phyloP scores from a whole-genome alignment of 148 eudicot species.

The Amaranthus cruentus region DNA sequence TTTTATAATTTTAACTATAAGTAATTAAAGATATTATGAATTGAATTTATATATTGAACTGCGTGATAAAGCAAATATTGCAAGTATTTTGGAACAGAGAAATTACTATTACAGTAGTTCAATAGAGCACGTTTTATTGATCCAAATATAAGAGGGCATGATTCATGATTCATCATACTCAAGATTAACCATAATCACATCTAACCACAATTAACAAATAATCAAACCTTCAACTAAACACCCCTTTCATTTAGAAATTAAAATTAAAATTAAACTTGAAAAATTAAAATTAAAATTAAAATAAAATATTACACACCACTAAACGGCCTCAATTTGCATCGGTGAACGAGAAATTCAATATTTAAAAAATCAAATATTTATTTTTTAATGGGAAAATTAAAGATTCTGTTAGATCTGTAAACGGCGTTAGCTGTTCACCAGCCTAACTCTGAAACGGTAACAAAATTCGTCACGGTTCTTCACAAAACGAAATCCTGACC shows the following conservation, averaged over 20 bases:
- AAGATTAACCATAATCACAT: neutral
- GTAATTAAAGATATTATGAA: too few species aligned
- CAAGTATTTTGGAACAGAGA: too few species aligned
- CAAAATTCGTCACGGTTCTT: conserved; percentile 23
- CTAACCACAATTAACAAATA: conserved; percentile 7
- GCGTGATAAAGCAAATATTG: too few species aligned
- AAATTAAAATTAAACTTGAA: too few species aligned
- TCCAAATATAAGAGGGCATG: neutral
- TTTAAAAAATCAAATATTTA: neutral
- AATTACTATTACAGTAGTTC: too few species aligned
- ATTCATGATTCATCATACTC: neutral
- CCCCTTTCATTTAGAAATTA: neutral
- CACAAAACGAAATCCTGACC: conserved; percentile 12
- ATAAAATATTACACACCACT: neutral
- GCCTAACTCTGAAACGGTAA: neutral
- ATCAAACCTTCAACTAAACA: neutral
- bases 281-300: too few species aligned
- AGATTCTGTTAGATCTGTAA: conserved; percentile 36
- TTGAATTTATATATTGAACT: too few species aligned
- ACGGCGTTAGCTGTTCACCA: conserved; percentile 8
- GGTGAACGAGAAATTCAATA: conserved; percentile 13
- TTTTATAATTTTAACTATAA: too few species aligned
- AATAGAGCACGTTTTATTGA: too few species aligned
- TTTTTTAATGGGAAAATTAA: neutral
- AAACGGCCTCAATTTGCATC: neutral